Percentiles rank a stretch among this genome's conserved stretches.
These are phyloP conservation scores for Colletotrichum sublineola DNA, from an alignment of 2,329 filamentous ascomycete species.

Conservation along the genomic window DNA sequence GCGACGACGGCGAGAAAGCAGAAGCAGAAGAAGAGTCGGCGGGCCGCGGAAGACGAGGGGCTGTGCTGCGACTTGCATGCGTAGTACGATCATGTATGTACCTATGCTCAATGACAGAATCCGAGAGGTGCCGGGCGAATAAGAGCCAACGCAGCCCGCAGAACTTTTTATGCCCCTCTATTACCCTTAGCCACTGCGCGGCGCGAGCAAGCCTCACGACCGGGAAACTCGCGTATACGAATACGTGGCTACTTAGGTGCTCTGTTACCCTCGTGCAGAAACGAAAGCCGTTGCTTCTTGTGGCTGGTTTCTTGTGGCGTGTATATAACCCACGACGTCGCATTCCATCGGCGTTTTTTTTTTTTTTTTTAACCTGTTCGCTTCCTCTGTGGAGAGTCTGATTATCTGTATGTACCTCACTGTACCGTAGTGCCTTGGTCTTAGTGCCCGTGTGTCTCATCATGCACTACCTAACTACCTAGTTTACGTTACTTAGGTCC, in stretches of 20 bases:
- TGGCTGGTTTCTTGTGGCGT: not conserved
- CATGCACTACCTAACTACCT: not conserved
- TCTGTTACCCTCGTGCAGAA: not conserved
- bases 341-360: not conserved
- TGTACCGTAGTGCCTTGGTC: too few relatives aligned
- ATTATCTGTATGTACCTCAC: too few relatives aligned
- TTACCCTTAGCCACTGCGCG: not conserved
- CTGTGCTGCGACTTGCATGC: constrained; percentile 53
- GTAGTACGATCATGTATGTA: not conserved
- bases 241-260: too few relatives aligned
- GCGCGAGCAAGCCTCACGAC: constrained; percentile 21
- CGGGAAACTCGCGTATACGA: not conserved
- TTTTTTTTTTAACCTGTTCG: too few relatives aligned
- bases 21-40: constrained; percentile 11
- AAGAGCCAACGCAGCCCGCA: constrained; percentile 46
- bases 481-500: not conserved
- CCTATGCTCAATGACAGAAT: constrained; percentile 49
- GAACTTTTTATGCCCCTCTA: not conserved
- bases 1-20: constrained; percentile 3
- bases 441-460: constrained; percentile 27
- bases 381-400: too few relatives aligned
- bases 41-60: constrained; percentile 44
- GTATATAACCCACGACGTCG: not conserved
- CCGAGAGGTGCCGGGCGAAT: constrained; percentile 48
- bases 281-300: not conserved